Evolutionary conservation across 2,329 filamentous ascomycete species (phyloP).

Genomic region (Colletotrichum sp.): DNA sequence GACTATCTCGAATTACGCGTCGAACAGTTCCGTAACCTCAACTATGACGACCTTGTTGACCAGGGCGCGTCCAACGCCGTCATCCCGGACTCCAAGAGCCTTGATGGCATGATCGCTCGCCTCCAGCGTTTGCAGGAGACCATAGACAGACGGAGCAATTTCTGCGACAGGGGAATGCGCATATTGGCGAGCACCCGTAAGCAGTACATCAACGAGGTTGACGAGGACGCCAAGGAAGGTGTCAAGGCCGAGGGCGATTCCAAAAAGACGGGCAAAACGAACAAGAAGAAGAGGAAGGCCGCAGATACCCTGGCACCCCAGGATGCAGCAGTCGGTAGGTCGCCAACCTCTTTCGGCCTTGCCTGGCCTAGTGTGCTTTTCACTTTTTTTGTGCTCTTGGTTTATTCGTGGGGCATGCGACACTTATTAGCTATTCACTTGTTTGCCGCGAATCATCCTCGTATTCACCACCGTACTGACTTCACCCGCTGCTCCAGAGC

Average conservation of each 20-base stretch:
- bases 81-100: slow-evolving; percentile 66
- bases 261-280: slow-evolving; percentile 45
- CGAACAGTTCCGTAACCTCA: slow-evolving; percentile 62
- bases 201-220: slow-evolving; percentile 58
- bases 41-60: slow-evolving; percentile 74
- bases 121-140: slow-evolving; percentile 68
- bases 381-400: not conserved
- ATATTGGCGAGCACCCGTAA: slow-evolving; percentile 70
- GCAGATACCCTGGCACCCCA: slow-evolving; percentile 61
- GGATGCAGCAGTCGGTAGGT: slow-evolving; percentile 45
- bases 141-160: slow-evolving; percentile 69
- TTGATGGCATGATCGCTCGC: slow-evolving; percentile 67
- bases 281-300: slow-evolving; percentile 82
- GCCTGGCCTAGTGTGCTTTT: not conserved
- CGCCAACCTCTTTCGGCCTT: not conserved
- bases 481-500: slow-evolving; percentile 40
- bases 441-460: not conserved
- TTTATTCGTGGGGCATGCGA: slow-evolving; percentile 6
- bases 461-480: slow-evolving; percentile 12
- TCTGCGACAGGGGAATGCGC: slow-evolving; percentile 76
- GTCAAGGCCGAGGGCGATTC: slow-evolving; percentile 51
- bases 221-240: slow-evolving; percentile 49
- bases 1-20: slow-evolving; percentile 70
- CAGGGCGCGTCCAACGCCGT: slow-evolving; percentile 58
- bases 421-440: not conserved